Percentiles rank a stretch among this genome's conserved stretches.
These are phyloP conservation scores for Neofusicoccum sp. DNA, from an alignment of 2,329 filamentous ascomycete species.

Conservation along the genomic window DNA sequence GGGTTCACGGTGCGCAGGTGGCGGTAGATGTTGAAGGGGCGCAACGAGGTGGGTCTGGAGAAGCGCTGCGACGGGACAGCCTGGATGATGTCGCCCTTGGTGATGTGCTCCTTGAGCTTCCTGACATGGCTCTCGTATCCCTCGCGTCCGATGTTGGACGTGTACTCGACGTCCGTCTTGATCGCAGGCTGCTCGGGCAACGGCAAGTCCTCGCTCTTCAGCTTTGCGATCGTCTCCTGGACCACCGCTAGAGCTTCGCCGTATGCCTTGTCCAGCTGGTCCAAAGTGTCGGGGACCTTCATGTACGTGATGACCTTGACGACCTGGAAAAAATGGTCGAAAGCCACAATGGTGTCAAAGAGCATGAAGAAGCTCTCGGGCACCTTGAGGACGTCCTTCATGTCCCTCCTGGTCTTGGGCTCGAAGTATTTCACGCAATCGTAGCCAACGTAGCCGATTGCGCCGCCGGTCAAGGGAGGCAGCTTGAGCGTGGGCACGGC, in stretches of 20 bases:
- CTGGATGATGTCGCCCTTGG: constrained; percentile 92
- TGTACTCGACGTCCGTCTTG: constrained; percentile 71
- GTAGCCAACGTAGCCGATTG: constrained; percentile 95
- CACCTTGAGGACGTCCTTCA: constrained; percentile 84
- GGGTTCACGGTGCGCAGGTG: constrained; percentile 97
- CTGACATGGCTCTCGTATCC: constrained; percentile 93
- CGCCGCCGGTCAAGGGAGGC: constrained; percentile 84
- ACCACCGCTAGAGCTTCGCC: constrained; percentile 64
- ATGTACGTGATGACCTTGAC: constrained; percentile 94
- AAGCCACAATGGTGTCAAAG: constrained; percentile 89
- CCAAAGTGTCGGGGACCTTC: constrained; percentile 56
- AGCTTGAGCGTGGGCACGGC: constrained; percentile 78
- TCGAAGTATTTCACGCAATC: constrained; percentile 98
- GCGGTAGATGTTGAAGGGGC: constrained; percentile 97
- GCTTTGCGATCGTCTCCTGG: constrained; percentile 64
- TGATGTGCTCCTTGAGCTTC: constrained; percentile 84
- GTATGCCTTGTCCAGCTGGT: constrained; percentile 67
- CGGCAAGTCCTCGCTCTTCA: constrained; percentile 72
- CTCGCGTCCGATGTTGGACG: constrained; percentile 82
- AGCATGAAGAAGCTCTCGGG: constrained; percentile 97
- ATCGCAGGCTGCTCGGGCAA: constrained; percentile 76
- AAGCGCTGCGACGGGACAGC: constrained; percentile 94
- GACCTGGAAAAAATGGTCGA: constrained; percentile 91
- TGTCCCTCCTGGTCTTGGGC: constrained; percentile 84
- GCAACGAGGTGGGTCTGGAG: constrained; percentile 80